Evolutionary conservation across 805 yeast genomes (phyloP).

Genomic region (Suhomyces emberorum): DNA sequence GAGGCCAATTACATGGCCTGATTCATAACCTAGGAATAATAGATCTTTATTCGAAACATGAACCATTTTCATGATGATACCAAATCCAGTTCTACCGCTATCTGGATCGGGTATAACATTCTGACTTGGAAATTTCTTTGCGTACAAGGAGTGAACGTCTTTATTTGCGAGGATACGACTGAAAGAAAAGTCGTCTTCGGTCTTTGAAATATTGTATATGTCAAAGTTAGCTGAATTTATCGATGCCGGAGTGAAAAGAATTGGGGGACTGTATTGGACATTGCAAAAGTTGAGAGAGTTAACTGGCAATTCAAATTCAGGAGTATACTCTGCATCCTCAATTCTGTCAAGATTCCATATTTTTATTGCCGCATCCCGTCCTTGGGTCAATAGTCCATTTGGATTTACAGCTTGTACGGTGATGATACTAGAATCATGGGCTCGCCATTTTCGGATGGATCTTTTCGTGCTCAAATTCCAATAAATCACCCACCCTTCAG

Average conservation of each 20-base stretch:
- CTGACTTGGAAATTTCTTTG: constrained; percentile 9
- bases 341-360: constrained; percentile 8
- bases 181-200: constrained; percentile 3
- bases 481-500: constrained; percentile 56
- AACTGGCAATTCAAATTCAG: constrained; percentile 55
- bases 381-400: constrained; percentile 9
- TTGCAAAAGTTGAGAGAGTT: constrained; percentile 73
- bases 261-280: constrained; percentile 40
- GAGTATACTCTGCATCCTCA: constrained; percentile 12
- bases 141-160: constrained; percentile 28
- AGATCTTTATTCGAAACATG: constrained; percentile 29
- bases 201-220: constrained; percentile 43
- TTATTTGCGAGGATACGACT: constrained; percentile 11
- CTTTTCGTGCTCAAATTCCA: constrained; percentile 63
- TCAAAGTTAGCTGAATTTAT: constrained; percentile 63
- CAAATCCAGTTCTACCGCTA: constrained; percentile 41
- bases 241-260: constrained; percentile 59
- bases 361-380: constrained; percentile 10
- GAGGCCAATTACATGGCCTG: constrained; percentile 51
- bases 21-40: constrained; percentile 64
- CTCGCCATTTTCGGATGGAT: constrained; percentile 56
- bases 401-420: constrained; percentile 35
- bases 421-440: constrained; percentile 52
- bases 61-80: constrained; percentile 62
- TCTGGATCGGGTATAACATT: constrained; percentile 2